A percentile compares a stretch with the other conserved stretches of the same genome.
These are phyloP conservation scores for Wickerhamomyces sp. DNA, from an alignment of 1,139 yeast genomes.

Conservation along the genomic window DNA sequence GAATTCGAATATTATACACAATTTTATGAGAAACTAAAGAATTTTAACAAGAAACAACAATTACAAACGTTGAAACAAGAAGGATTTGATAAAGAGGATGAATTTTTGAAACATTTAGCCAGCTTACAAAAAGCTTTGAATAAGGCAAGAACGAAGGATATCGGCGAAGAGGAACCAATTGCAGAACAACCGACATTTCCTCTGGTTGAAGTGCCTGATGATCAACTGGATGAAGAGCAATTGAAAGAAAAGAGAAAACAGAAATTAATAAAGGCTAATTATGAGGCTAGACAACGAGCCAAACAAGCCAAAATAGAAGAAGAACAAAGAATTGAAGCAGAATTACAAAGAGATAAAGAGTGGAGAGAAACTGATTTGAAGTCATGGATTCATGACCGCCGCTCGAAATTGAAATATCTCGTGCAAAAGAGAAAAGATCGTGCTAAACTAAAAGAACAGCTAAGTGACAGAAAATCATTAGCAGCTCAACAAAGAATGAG, in stretches of 20 bases:
- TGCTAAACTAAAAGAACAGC: conserved; percentile 65
- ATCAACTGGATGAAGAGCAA: conserved; percentile 72
- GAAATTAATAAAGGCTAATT: conserved; percentile 74
- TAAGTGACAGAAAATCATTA: conserved; percentile 82
- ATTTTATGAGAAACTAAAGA: conserved; percentile 49
- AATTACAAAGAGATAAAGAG: conserved; percentile 59
- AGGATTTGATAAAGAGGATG: conserved; percentile 73
- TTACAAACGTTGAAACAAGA: conserved; percentile 54
- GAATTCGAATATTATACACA: conserved; percentile 69
- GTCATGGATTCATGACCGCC: conserved; percentile 75
- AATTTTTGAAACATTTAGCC: conserved; percentile 63
- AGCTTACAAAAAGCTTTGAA: conserved; percentile 66
- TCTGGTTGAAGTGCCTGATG: conserved; percentile 78
- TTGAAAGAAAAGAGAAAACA: conserved; percentile 86
- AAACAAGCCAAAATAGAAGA: conserved; percentile 74
- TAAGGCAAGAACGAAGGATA: conserved; percentile 61
- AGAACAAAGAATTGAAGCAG: conserved; percentile 43
- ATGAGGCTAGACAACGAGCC: conserved; percentile 82
- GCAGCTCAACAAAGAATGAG: conserved; percentile 95
- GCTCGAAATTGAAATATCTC: conserved; percentile 54
- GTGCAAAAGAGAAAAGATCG: conserved; percentile 62
- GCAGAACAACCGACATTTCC: conserved; percentile 73
- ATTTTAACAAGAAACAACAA: conserved; percentile 40
- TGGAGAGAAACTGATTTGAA: conserved; percentile 75
- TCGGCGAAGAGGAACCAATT: conserved; percentile 49